Base-by-base conservation (phyloP, 371 early-diverging fungal species). In the Dinochytrium kinnereticum region DNA sequence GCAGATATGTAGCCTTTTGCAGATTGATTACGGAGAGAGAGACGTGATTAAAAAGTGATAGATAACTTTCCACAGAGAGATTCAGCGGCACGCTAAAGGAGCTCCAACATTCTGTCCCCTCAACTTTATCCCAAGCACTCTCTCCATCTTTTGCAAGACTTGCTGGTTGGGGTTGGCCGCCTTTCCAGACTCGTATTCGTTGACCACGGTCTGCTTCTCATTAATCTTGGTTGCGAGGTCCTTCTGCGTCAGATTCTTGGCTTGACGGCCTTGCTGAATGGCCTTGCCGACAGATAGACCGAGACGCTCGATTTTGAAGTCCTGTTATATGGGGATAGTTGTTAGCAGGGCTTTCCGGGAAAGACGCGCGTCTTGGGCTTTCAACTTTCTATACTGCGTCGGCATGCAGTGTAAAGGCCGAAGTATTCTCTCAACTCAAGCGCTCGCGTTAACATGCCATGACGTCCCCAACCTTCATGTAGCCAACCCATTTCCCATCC, bases 121-220 rank as follows among this genome's bases (percentile, higher is more conserved):
- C 66, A 98, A 84, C 88, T 95, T 98, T 76, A 98, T 88, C 67
- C 93, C 95, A 70, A 98, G 86, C 39, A 87, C 91, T 65, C 96
- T 88, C 85, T 98, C 96, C 82, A 98, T 80, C 86, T 96, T 96
- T 50, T 87, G 89, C 40, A 98, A 87, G 50, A 96, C 84, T 81
- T 96, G 94, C 83, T 95, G 97, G 86, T 95, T 95, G 65, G 96
- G 96, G 77, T 93, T 90, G 51, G 93, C 90, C 21, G 83, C 89
- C 80, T 91, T 83, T 17, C 95, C 94, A 75, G 89, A 82, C 81
- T 98, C 98, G 72, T 95, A 98, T 78, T 96, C 97, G 80, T 91
- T 90, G 66, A 95, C 79, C 64, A 87, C 75, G 39, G 80, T 78
- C 24, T 64, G 80, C 73, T 84, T 87, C 68, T 85, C 85, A 69